These are phyloP conservation scores for Triticum turgidum DNA, from an alignment of 176 grass and related monocot species.

Conservation along the genomic window DNA sequence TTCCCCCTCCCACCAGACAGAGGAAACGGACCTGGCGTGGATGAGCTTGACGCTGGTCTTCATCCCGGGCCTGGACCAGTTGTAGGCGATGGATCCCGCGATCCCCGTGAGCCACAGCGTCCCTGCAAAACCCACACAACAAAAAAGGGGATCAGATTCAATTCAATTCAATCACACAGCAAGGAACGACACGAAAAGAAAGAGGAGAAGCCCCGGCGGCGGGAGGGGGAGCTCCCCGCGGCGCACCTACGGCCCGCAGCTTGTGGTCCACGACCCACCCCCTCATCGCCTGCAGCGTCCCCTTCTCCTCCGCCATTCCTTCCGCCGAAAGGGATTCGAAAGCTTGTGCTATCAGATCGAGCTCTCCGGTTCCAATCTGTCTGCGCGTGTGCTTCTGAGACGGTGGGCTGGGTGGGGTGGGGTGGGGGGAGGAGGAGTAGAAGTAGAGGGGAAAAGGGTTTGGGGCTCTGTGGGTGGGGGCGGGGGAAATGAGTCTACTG, in stretches of 20 bases:
- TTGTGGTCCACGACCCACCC: slow-evolving; percentile 74
- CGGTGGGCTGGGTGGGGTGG: not conserved
- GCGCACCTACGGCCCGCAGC: slow-evolving; percentile 74
- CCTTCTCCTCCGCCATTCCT: slow-evolving; percentile 56
- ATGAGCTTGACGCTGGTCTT: slow-evolving; percentile 95
- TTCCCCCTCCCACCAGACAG: not conserved
- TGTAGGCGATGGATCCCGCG: slow-evolving; percentile 72
- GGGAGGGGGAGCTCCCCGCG: not conserved
- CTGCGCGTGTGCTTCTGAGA: not conserved
- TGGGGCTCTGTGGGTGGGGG: not conserved
- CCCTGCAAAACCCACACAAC: slow-evolving; percentile 17
- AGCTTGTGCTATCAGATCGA: not conserved
- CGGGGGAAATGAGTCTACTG: not conserved
- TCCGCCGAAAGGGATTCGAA: not conserved
- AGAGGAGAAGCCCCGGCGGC: not conserved
- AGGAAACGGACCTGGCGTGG: slow-evolving; percentile 64
- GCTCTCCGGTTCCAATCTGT: not conserved
- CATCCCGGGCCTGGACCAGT: slow-evolving; percentile 86
- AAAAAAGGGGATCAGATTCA: not conserved
- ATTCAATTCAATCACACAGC: not conserved
- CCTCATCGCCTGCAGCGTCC: slow-evolving; percentile 47
- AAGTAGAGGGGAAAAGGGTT: slow-evolving; percentile 2
- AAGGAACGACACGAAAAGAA: not conserved
- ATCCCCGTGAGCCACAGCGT: slow-evolving; percentile 75
- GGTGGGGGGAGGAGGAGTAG: not conserved